Percentiles rank a stretch among this genome's conserved stretches.
These are phyloP conservation scores for Leishmania major DNA, from an alignment of 208 protist genomes.

Conservation along the genomic window DNA sequence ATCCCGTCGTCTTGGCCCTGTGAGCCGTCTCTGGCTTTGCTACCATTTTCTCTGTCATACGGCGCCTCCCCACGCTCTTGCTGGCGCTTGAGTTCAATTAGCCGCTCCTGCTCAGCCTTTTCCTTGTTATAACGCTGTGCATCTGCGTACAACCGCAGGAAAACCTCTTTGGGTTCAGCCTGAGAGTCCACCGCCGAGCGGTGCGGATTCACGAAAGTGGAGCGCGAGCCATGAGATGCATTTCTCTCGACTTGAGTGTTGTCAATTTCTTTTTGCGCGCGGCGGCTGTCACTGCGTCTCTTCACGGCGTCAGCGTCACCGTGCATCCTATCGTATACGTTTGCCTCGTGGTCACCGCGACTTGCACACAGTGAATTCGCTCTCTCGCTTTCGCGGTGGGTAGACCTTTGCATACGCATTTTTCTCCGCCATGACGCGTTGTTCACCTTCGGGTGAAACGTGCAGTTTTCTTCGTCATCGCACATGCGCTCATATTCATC, in stretches of 20 bases:
- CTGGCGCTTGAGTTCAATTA: conserved; percentile 31
- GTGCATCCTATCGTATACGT: conserved; percentile 18
- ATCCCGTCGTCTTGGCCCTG: neutral
- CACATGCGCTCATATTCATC: conserved; percentile 12
- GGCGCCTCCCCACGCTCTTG: conserved; percentile 28
- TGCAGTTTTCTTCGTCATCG: conserved; percentile 47
- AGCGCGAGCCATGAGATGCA: conserved; percentile 1
- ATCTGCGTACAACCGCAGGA: conserved; percentile 61
- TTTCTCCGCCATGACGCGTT: conserved; percentile 3
- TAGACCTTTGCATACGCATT: neutral
- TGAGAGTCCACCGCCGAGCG: conserved; percentile 1
- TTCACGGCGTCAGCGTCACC: conserved; percentile 19
- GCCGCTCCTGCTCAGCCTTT: conserved; percentile 34
- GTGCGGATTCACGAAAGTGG: neutral
- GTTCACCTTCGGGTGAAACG: conserved; percentile 43
- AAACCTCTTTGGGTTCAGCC: conserved; percentile 31
- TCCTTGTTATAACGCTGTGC: conserved; percentile 53
- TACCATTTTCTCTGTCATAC: conserved; percentile 12
- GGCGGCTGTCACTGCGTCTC: conserved; percentile 4
- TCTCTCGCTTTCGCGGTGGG: neutral
- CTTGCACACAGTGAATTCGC: conserved; percentile 7
- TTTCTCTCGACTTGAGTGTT: conserved; percentile 12
- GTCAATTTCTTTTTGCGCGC: neutral
- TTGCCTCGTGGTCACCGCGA: conserved; percentile 13
- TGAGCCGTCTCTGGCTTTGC: neutral